Evolutionary conservation across 768 basidiomycete genomes (phyloP), one percentile per base, ranked within the genome.

Genomic region (Kondoa malvinella): DNA sequence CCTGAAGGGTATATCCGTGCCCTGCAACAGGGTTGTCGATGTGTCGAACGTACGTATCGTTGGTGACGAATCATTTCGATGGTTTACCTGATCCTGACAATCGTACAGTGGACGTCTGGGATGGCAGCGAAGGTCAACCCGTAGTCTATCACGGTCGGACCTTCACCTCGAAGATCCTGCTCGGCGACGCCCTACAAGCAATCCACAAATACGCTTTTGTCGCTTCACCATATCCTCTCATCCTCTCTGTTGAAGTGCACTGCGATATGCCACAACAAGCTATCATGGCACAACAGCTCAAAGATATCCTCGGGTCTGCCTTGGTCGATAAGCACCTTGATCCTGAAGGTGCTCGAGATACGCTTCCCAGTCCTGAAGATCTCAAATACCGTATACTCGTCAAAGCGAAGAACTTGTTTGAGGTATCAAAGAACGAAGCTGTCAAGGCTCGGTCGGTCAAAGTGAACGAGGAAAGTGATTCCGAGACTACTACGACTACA

Each of bases 1-100:
- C 84, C 89, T 30, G 92, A 95, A 74, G 84, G 94, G 0, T 97
- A 97, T 75, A 91, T 96, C 67, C 81, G 94, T 0, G 92, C 92
- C 0, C 79, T 96, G 56, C 80, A 95, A 56, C 88, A 87, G 63
- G 84, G 89, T 34, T 94, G 92, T 75, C 83, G 92, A n/a, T 90
- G 88, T 67, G 92, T 97, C 31, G 92, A 97, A 77, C 77, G 92
- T 92, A 72, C 71, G 87, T 82, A 1, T 14, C 21, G 40, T 8
- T 8, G 12, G 8, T 50, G 12, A 50, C 2, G 34, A n/a, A 30
- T 31, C 30, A 3, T 57, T 63, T 0, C 27, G 32, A 2, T 4
- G 29, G 4, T 31, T 2, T 66, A 3, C 25, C 16, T 65, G 25
- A 17, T n/a, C 15, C n/a, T n/a, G 33, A 57, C 16, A 25, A 3